Conservation (phyloP, 306 rosid genomes). For the Castanea sativa region DNA sequence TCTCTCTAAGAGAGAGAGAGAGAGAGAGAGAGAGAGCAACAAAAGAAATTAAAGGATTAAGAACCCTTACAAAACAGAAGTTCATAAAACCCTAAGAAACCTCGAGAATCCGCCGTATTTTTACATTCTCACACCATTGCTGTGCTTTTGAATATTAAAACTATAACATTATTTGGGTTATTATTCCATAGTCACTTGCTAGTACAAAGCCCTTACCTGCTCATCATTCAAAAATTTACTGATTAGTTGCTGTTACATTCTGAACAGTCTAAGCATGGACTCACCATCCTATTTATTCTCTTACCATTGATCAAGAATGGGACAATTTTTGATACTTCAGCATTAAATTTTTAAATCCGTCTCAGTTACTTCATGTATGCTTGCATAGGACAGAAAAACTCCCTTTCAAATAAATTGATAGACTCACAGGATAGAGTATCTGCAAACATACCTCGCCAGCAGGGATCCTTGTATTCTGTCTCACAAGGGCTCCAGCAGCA, state of each 20-base stretch:
- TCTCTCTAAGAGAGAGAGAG: not conserved
- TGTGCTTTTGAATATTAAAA: not conserved
- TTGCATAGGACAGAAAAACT: not conserved
- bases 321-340: not conserved
- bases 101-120: not conserved
- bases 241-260: not conserved
- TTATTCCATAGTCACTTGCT: not conserved
- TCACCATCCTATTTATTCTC: not conserved
- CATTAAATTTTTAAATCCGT: not conserved
- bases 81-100: not conserved
- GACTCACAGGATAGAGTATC: not conserved
- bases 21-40: not conserved
- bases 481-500: constrained; percentile 91
- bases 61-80: not conserved
- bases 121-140: not conserved
- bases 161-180: not conserved
- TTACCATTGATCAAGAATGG: not conserved
- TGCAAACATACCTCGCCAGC: constrained; percentile 68
- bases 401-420: not conserved
- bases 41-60: not conserved
- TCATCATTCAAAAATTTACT: not conserved
- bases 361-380: not conserved
- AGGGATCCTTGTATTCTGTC: constrained; percentile 85
- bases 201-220: not conserved
- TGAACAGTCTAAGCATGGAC: not conserved